phyloP scores from a whole-genome alignment of 1,284 basidiomycete species.

The Wolfiporia cocos region DNA sequence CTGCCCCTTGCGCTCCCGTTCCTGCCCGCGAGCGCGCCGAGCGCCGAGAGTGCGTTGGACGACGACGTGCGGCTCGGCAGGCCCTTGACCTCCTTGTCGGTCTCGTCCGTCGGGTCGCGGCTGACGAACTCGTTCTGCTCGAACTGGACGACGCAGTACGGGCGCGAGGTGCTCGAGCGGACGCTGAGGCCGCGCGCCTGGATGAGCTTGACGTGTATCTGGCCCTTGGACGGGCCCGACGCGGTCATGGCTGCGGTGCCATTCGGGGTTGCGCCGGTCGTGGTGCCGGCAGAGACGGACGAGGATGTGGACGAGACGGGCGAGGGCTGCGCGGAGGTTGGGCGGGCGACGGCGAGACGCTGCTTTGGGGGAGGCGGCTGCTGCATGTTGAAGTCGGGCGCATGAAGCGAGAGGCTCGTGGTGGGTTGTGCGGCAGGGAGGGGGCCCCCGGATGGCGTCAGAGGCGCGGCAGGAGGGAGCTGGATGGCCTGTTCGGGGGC shows the following conservation, averaged over 20 bases:
- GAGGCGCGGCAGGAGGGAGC: slow-evolving; percentile 24
- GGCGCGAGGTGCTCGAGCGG: slow-evolving; percentile 59
- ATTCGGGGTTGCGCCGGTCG: slow-evolving; percentile 9
- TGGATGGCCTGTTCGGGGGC: slow-evolving; percentile 17
- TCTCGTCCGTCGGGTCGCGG: slow-evolving; percentile 82
- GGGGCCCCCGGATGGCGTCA: slow-evolving; percentile 32
- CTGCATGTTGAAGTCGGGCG: slow-evolving; percentile 74
- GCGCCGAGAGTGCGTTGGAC: slow-evolving; percentile 56
- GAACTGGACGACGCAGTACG: slow-evolving; percentile 97
- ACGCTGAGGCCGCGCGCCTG: slow-evolving; percentile 85
- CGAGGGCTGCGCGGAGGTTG: slow-evolving; percentile 29
- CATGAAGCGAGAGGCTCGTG: slow-evolving; percentile 72
- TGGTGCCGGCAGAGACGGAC: slow-evolving; percentile 19
- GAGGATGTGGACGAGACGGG: slow-evolving; percentile 24
- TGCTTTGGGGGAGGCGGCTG: slow-evolving; percentile 48
- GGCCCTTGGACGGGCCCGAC: slow-evolving; percentile 55
- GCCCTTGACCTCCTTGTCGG: slow-evolving; percentile 85
- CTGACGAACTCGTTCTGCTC: slow-evolving; percentile 99
- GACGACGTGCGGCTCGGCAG: slow-evolving; percentile 58
- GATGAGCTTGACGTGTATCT: slow-evolving; percentile 94
- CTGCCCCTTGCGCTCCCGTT: slow-evolving; percentile 24
- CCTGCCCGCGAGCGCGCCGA: slow-evolving; percentile 53
- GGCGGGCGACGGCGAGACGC: slow-evolving; percentile 28
- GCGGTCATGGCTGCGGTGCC: slow-evolving; percentile 16
- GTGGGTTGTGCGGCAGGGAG: slow-evolving; percentile 60